Evolutionary conservation across 192 early-diverging fungal genomes (phyloP).

Genomic region (Glomus cerebriforme): DNA sequence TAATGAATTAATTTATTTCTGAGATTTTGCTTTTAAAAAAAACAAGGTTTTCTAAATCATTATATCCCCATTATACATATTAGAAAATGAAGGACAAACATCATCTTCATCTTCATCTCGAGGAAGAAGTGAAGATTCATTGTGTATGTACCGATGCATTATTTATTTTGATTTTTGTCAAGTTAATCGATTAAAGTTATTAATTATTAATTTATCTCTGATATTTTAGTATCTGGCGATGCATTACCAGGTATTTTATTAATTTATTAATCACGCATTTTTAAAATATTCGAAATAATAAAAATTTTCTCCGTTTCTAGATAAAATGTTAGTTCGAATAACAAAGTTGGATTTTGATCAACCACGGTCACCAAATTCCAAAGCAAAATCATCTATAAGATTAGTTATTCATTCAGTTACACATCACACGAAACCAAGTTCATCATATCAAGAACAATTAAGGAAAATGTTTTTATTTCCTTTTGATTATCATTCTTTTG

Average conservation of each 20-base stretch:
- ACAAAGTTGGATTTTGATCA: background rate
- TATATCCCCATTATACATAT: background rate
- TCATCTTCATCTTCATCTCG: background rate
- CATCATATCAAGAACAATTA: background rate
- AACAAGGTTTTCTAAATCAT: no score
- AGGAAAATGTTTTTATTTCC: conserved; percentile 15
- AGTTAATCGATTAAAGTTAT: no score
- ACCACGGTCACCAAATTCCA: background rate
- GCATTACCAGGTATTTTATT: conserved; percentile 11
- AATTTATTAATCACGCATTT: background rate
- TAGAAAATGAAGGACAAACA: background rate
- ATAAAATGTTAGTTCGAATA: conserved; percentile 17
- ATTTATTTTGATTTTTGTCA: no score
- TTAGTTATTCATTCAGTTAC: background rate
- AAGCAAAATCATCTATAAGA: conserved; percentile 8
- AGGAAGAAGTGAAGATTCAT: background rate
- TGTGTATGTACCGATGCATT: no score
- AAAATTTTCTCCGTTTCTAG: background rate
- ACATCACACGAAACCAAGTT: conserved; percentile 18
- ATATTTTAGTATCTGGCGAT: background rate
- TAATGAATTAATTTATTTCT: no score
- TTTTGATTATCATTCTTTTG: conserved; percentile 29
- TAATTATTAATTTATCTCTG: background rate
- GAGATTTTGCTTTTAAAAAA: no score
- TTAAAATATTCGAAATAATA: background rate